Conservation (phyloP, 495 filamentous ascomycete species). For the Neurospora sp. region DNA sequence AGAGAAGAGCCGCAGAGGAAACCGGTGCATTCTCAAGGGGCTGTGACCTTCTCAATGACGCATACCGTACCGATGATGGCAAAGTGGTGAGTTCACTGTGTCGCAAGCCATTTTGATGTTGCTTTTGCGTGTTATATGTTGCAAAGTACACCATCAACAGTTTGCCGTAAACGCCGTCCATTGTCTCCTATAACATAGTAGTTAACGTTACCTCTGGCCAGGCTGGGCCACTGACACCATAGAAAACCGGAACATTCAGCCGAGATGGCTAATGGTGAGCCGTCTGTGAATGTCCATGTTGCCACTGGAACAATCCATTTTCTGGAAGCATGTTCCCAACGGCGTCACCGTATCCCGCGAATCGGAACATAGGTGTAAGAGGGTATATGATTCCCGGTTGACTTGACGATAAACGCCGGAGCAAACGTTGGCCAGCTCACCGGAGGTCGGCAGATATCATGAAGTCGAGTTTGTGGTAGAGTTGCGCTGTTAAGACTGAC, state of each 20-base stretch:
- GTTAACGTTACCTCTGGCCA: slow-evolving; percentile 12
- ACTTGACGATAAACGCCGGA: neutral
- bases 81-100: neutral
- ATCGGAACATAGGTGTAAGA: neutral
- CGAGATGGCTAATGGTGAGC: slow-evolving; percentile 21
- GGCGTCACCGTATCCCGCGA: neutral
- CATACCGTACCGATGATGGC: too few species aligned
- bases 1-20: neutral
- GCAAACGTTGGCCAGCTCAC: neutral
- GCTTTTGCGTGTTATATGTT: too few species aligned
- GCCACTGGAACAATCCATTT: neutral
- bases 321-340: neutral
- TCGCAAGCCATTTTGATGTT: neutral
- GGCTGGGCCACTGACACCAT: neutral
- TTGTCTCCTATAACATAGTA: neutral
- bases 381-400: neutral
- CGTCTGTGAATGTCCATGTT: neutral
- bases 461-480: neutral
- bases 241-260: slow-evolving; percentile 15
- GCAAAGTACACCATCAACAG: too few species aligned
- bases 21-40: too few species aligned
- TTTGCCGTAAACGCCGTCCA: neutral
- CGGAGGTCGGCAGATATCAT: neutral
- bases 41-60: too few species aligned
- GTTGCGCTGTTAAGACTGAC: neutral